Evolutionary conservation across 345 rosid species (phyloP).

Genomic region (Salix udensis): DNA sequence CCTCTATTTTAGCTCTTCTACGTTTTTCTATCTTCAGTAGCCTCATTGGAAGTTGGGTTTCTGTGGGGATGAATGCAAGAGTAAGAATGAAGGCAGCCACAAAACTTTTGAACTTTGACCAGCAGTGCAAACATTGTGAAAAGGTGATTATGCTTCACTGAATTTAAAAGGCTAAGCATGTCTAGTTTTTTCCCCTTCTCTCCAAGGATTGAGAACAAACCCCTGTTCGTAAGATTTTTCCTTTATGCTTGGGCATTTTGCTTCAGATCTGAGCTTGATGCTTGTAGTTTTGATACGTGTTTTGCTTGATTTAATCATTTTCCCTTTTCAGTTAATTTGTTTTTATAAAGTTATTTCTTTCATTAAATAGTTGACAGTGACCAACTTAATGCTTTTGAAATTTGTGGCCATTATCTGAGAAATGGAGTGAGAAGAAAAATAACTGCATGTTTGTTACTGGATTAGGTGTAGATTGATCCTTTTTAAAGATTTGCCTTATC

Average conservation of each 20-base stretch:
- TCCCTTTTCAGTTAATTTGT: neutral
- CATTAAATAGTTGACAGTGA: neutral
- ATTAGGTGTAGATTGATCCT: neutral
- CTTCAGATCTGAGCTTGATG: neutral
- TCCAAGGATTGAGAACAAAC: neutral
- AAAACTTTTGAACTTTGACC: conserved; percentile 63
- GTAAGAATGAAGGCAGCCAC: conserved; percentile 59
- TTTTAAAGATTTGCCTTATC: neutral
- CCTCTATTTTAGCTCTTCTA: no score
- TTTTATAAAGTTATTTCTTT: neutral
- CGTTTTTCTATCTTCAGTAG: conserved; percentile 41
- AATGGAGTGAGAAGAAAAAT: no score
- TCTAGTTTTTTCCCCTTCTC: neutral
- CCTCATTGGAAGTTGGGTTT: conserved; percentile 80
- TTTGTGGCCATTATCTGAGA: no score
- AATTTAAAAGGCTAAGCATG: neutral
- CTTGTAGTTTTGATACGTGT: neutral
- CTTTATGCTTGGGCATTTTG: neutral
- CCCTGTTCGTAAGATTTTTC: neutral
- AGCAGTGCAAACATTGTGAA: conserved; percentile 86
- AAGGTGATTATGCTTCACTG: conserved; percentile 46
- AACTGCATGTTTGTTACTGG: neutral
- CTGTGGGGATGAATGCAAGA: conserved; percentile 74
- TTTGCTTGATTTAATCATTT: neutral
- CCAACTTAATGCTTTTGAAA: neutral